Base-by-base conservation (phyloP, 768 basidiomycete species). In the Hericium rajendrae region DNA sequence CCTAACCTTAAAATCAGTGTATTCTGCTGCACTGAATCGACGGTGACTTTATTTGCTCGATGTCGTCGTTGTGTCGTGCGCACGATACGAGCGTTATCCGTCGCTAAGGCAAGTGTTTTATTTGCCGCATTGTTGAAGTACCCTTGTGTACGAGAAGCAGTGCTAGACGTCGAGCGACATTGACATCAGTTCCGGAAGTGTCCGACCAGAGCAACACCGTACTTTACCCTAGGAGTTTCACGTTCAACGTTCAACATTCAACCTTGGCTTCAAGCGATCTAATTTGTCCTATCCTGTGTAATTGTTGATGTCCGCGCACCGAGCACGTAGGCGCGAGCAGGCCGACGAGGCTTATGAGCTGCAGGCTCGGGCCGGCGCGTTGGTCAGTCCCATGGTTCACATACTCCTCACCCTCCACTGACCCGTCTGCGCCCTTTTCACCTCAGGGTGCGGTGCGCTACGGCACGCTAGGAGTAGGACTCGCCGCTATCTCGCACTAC, bases 401-500 rank as follows among this genome's bases (percentile, higher is more conserved):
- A 2, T 12, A 11, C 9, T 24, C 28, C 49, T 38, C n/a, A 16
- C 11, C 40, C 15, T 22, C 51, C 49, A 13, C 24, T 43, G n/a
- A 18, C 56, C 62, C 64, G 61, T 28, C 2, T 51, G 13, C 13
- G 2, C 11, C 6, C 49, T 26, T 5, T 51, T 10, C 18, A 8
- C 32, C 64, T 32, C 48, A 88, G 81, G 83, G 83, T 57, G 83
- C 78, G 57, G 68, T 74, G 54, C 73, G 77, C 65, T 74, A 74
- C 55, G 78, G 78, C 13, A 76, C 72, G 40, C 61, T 85, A 48
- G 84, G 87, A 4, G 59, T 82, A 38, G 84, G 85, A n/a, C 66
- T 82, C 26, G 77, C 81, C 10, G 75, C 81, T 48, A 71, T 91
- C 50, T 81, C 73, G 13, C 86, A 91, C 64, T 78, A 82, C 66